Evolutionary conservation across 129 eudicot species (phyloP).

Genomic region (carrot (Daucus carota)): DH1_v3.0 NC_030385.2:45626001-45626500

Average conservation of each 20-base stretch:
- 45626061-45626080: conserved; percentile 17
- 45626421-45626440: conserved; percentile 18
- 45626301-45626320: conserved; percentile 28
- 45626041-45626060: conserved; percentile 59
- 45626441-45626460: conserved; percentile 17
- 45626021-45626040: conserved; percentile 41
- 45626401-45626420: conserved; percentile 19
- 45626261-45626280: conserved; percentile 19
- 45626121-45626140: background rate
- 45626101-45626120: background rate
- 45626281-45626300: conserved; percentile 35
- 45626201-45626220: conserved; percentile 20
- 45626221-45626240: conserved; percentile 25
- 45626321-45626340: conserved; percentile 39
- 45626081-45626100: background rate
- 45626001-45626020: conserved; percentile 76
- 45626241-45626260: conserved; percentile 37
- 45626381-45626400: conserved; percentile 14
- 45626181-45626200: conserved; percentile 42
- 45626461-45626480: conserved; percentile 22
- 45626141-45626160: conserved; percentile 29
- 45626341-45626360: conserved; percentile 36
- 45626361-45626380: conserved; percentile 9
- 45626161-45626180: conserved; percentile 43
- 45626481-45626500: conserved; percentile 17